Conservation (phyloP, 129 eudicot species). For the Scalesia atractyloides region DNA sequence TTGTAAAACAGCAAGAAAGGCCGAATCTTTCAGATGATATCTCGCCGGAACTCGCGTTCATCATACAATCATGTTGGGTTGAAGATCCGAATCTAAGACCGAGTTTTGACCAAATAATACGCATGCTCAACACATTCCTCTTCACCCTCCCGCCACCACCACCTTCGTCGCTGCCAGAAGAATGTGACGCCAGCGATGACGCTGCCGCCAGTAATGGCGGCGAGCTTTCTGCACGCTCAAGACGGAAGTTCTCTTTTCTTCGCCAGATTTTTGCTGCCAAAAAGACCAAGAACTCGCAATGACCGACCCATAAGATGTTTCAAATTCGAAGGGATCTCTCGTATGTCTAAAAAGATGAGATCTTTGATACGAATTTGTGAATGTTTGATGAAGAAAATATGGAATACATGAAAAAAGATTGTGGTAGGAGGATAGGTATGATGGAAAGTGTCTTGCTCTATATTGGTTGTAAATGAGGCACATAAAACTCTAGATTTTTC, state of each 20-base stretch:
- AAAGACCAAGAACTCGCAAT: conserved; percentile 69
- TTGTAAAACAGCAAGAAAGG: conserved; percentile 86
- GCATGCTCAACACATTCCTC: conserved; percentile 82
- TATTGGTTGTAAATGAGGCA: conserved; percentile 45
- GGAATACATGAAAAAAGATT: conserved; percentile 22
- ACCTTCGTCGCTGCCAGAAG: conserved; percentile 47
- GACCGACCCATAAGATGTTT: conserved; percentile 39
- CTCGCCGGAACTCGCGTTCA: conserved; percentile 73
- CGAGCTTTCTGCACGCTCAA: conserved; percentile 69
- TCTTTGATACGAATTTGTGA: conserved; percentile 22
- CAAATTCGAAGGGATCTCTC: conserved; percentile 19
- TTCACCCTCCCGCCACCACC: conserved; percentile 64
- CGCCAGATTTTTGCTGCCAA: conserved; percentile 95
- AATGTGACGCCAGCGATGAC: conserved; percentile 41
- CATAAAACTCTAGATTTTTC: conserved; percentile 37
- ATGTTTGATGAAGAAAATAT: conserved; percentile 18
- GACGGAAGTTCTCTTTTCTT: conserved; percentile 79
- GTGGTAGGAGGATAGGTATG: conserved; percentile 18
- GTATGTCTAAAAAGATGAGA: conserved; percentile 12
- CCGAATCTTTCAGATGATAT: conserved; percentile 73
- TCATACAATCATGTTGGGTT: conserved; percentile 95
- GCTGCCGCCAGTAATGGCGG: conserved; percentile 57
- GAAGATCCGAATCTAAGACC: conserved; percentile 94
- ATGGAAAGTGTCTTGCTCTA: conserved; percentile 38
- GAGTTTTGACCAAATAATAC: conserved; percentile 84